phyloP scores from a whole-genome alignment of 208 protist genomes.

The Crithidia fasciculata region DNA sequence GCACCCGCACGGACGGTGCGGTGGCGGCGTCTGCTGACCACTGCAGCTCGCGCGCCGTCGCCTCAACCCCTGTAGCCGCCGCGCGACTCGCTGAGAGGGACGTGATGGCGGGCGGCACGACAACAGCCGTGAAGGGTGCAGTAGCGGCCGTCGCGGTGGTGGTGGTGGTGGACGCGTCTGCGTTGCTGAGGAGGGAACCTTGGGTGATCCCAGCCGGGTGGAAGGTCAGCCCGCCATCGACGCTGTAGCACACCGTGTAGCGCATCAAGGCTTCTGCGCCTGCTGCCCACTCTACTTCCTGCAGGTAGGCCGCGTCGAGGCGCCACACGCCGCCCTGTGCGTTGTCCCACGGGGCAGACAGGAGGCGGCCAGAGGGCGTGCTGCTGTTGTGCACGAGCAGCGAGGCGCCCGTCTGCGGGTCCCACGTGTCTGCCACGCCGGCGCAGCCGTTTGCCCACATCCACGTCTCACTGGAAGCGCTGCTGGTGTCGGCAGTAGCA shows the following conservation, averaged over 20 bases:
- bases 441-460: conserved; percentile 33
- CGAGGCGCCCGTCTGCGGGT: conserved; percentile 24
- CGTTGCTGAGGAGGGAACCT: background rate
- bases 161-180: background rate
- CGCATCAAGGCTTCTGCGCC: background rate
- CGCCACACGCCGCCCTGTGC: conserved; percentile 31
- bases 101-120: conserved; percentile 37
- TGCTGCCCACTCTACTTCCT: conserved; percentile 21
- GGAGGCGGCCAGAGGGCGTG: conserved; percentile 16
- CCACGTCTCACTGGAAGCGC: background rate
- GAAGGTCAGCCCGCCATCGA: conserved; percentile 64
- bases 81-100: conserved; percentile 19
- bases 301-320: conserved; percentile 44
- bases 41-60: conserved; percentile 7
- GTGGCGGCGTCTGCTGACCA: conserved; percentile 13
- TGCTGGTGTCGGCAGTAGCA: background rate
- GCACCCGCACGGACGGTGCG: conserved; percentile 22
- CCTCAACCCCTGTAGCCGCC: background rate
- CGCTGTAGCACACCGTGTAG: conserved; percentile 67
- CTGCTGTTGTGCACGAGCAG: conserved; percentile 12
- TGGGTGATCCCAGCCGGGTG: conserved; percentile 22
- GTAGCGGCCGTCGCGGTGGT: background rate
- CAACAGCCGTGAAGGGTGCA: conserved; percentile 11
- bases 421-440: conserved; percentile 29
- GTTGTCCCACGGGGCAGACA: conserved; percentile 36